phyloP scores from a whole-genome alignment of 2,329 filamentous ascomycete species.

The Apiospora arundinis region DNA sequence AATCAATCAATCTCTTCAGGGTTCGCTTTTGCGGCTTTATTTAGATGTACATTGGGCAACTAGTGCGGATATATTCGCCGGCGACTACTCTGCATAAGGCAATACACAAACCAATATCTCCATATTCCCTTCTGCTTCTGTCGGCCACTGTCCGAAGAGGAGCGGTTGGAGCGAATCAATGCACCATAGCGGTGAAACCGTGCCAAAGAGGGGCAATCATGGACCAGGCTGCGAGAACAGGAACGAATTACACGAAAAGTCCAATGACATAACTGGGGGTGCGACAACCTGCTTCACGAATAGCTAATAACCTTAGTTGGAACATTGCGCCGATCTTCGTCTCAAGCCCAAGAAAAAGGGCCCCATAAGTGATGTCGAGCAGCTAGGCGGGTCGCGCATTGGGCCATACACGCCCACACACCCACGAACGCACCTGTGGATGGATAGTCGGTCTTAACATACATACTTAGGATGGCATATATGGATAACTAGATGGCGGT shows the following conservation, averaged over 20 bases:
- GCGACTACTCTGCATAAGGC: background rate
- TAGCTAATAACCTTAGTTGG: conserved; percentile 15
- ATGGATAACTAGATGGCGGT: background rate
- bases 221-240: conserved; percentile 1
- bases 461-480: background rate
- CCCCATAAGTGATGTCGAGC: conserved; percentile 14
- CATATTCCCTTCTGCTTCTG: background rate
- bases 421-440: background rate
- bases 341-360: background rate
- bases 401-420: background rate
- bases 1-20: background rate
- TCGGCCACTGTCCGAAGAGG: background rate
- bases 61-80: background rate
- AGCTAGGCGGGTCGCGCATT: conserved; percentile 12
- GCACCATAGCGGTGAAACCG: conserved; percentile 16
- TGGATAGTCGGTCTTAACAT: background rate
- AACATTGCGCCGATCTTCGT: conserved; percentile 18
- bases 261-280: conserved; percentile 16
- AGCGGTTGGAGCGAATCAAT: conserved; percentile 9
- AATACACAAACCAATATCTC: background rate
- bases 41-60: conserved; percentile 2
- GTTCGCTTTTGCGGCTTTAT: conserved; percentile 15
- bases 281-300: conserved; percentile 14
- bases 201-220: conserved; percentile 17
- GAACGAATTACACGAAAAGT: conserved; percentile 3